Percentiles rank a stretch among this genome's conserved stretches.
phyloP scores from a whole-genome alignment of 768 basidiomycete genomes.

The Megacollybia marginata region DNA sequence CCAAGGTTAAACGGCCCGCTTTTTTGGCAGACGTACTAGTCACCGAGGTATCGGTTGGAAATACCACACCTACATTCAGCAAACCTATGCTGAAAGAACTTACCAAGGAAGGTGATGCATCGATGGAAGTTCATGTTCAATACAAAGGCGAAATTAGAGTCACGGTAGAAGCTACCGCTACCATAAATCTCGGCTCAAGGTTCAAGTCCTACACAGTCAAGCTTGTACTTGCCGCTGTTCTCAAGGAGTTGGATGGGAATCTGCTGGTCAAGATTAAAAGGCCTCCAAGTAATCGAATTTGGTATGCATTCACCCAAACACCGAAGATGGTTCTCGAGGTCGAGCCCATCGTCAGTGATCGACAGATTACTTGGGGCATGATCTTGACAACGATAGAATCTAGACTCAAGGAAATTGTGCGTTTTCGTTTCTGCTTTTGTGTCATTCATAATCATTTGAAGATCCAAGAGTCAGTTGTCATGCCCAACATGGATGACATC shows the following conservation, averaged over 20 bases:
- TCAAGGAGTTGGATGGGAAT: conserved; percentile 90
- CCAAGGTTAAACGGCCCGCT: conserved; percentile 82
- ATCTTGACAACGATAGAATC: conserved; percentile 87
- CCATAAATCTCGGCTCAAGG: conserved; percentile 67
- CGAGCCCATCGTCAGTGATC: conserved; percentile 89
- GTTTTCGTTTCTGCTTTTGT: conserved; percentile 8
- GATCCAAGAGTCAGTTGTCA: conserved; percentile 90
- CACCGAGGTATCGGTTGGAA: conserved; percentile 84
- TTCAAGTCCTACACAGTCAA: conserved; percentile 90
- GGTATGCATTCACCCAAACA: conserved; percentile 90
- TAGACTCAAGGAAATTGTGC: conserved; percentile 81
- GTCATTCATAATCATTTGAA: conserved; percentile 21
- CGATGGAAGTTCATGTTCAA: conserved; percentile 76
- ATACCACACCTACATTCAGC: conserved; percentile 77
- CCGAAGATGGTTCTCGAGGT: conserved; percentile 87
- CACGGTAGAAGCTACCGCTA: conserved; percentile 84
- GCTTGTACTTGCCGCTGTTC: conserved; percentile 78
- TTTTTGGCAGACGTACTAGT: conserved; percentile 84
- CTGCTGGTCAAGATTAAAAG: conserved; percentile 83
- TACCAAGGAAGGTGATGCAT: conserved; percentile 87
- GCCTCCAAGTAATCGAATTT: conserved; percentile 92
- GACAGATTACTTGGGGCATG: conserved; percentile 93
- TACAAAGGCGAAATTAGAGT: conserved; percentile 88
- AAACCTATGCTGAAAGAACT: conserved; percentile 99
- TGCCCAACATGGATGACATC: conserved; percentile 98